These are phyloP conservation scores for Aspergillus neotritici DNA, from an alignment of 2,329 filamentous ascomycete species.

Conservation along the genomic window DNA sequence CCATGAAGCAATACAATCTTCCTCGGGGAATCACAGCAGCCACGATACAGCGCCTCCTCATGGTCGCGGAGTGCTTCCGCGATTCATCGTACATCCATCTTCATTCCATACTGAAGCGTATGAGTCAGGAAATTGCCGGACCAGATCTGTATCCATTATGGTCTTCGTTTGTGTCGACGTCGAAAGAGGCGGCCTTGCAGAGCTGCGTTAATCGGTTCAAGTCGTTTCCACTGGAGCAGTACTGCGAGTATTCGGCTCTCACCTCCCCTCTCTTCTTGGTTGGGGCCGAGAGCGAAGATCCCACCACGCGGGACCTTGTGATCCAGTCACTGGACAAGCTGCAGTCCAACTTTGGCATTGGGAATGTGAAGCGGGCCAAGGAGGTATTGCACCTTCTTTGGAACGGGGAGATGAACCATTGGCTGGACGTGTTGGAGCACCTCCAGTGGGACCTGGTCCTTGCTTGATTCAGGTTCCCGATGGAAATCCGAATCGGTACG, in stretches of 20 bases:
- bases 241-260: slow-evolving; percentile 34
- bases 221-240: slow-evolving; percentile 24
- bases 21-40: slow-evolving; percentile 25
- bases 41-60: slow-evolving; percentile 26
- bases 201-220: slow-evolving; percentile 23
- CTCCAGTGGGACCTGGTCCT: slow-evolving; percentile 31
- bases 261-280: slow-evolving; percentile 36
- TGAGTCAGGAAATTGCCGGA: slow-evolving; percentile 10
- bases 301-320: slow-evolving; percentile 21
- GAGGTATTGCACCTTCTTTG: slow-evolving; percentile 27
- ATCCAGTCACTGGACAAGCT: slow-evolving; percentile 23
- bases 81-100: slow-evolving; percentile 34
- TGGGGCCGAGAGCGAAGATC: slow-evolving; percentile 26
- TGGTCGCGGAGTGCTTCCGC: slow-evolving; percentile 35
- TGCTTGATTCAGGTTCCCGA: slow-evolving; percentile 13
- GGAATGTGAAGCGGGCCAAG: slow-evolving; percentile 30
- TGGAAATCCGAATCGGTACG: background rate
- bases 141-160: slow-evolving; percentile 1
- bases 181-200: slow-evolving; percentile 25
- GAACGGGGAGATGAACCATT: slow-evolving; percentile 21
- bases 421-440: slow-evolving; percentile 29
- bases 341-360: slow-evolving; percentile 32
- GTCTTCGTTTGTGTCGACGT: slow-evolving; percentile 18
- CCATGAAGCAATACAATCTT: slow-evolving; percentile 24
- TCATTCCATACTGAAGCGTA: slow-evolving; percentile 31